Conservation (phyloP, 176 grass and related monocot species). For the Raddia distichophylla region DNA sequence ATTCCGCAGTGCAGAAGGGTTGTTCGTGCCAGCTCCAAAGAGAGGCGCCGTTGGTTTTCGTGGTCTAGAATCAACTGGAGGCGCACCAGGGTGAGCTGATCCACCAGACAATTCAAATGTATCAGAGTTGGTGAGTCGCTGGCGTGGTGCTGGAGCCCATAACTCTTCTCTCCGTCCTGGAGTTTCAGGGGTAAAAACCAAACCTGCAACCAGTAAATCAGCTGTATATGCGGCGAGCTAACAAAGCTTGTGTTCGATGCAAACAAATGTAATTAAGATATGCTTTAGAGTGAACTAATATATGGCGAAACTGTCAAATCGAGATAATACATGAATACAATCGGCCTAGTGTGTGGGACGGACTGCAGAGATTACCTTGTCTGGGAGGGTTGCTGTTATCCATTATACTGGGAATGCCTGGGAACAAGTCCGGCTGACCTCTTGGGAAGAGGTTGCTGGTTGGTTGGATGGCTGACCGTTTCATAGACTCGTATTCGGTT, state of each 20-base stretch:
- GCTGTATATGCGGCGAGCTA: conserved; percentile 71
- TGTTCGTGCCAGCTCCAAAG: conserved; percentile 61
- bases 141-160: conserved; percentile 46
- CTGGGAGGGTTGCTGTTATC: conserved; percentile 42
- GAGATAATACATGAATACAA: background rate
- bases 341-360: background rate
- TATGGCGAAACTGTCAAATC: background rate
- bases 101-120: conserved; percentile 47
- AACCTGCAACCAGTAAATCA: conserved; percentile 81
- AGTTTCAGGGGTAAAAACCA: conserved; percentile 60
- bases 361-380: conserved; percentile 53
- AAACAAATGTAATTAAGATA: conserved; percentile 1
- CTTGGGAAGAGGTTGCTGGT: conserved; percentile 65
- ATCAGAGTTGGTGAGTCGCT: conserved; percentile 36
- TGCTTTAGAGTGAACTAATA: conserved; percentile 5
- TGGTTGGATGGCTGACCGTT: conserved; percentile 75
- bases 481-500: conserved; percentile 70
- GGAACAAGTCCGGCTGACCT: conserved; percentile 69
- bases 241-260: conserved; percentile 23
- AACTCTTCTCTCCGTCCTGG: conserved; percentile 62
- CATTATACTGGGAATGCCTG: conserved; percentile 57
- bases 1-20: conserved; percentile 60
- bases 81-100: conserved; percentile 40
- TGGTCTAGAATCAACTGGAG: conserved; percentile 45
- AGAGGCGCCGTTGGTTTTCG: conserved; percentile 31